phyloP scores from a whole-genome alignment of 805 yeast genomes.

The Hanseniaspora jakobsenii region DNA sequence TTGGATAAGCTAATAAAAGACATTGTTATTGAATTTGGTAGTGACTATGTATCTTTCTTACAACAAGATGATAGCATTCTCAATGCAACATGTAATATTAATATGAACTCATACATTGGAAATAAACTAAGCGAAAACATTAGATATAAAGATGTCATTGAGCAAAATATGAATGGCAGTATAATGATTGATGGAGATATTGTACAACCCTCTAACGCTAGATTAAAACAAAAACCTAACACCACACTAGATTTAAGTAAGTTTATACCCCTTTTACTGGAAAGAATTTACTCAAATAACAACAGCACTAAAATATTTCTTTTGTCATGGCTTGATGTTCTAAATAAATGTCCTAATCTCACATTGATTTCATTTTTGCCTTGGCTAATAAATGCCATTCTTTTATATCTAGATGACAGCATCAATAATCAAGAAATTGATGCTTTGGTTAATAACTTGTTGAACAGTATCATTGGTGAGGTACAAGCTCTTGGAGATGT shows the following conservation, averaged over 20 bases:
- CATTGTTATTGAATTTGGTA: slow-evolving; percentile 87
- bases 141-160: slow-evolving; percentile 10
- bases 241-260: slow-evolving; percentile 30
- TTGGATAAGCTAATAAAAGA: slow-evolving; percentile 84
- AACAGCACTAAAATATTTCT: slow-evolving; percentile 86
- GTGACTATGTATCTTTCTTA: slow-evolving; percentile 40
- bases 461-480: slow-evolving; percentile 67
- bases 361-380: slow-evolving; percentile 82
- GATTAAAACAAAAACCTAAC: slow-evolving; percentile 1
- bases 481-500: slow-evolving; percentile 65
- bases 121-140: slow-evolving; percentile 22
- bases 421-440: slow-evolving; percentile 58
- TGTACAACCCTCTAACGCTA: slow-evolving; percentile 4
- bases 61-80: slow-evolving; percentile 38
- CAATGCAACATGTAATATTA: slow-evolving; percentile 33
- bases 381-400: slow-evolving; percentile 58
- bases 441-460: slow-evolving; percentile 65
- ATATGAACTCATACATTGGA: slow-evolving; percentile 42
- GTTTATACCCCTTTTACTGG: slow-evolving; percentile 83
- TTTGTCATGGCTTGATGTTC: slow-evolving; percentile 85
- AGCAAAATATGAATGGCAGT: slow-evolving; percentile 2
- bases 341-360: slow-evolving; percentile 84
- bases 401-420: slow-evolving; percentile 24
- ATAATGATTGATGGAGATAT: slow-evolving; percentile 4
- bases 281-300: slow-evolving; percentile 81